Base-by-base conservation (phyloP, 164 flowering plant species). In the Magnolia sinica region DNA sequence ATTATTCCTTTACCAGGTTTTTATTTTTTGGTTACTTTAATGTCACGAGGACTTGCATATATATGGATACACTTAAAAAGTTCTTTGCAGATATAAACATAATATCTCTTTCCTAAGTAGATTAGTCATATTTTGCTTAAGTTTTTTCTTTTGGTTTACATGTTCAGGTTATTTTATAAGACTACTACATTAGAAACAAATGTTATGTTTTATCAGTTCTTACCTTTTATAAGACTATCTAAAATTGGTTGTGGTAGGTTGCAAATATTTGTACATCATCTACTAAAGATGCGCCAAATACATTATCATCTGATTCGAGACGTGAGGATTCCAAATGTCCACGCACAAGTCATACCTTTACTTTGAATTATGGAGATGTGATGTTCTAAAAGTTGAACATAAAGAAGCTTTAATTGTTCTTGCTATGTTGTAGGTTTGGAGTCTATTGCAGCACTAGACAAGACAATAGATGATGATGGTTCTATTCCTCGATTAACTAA, bases 361-460 rank as follows among this genome's bases (percentile, higher is more conserved):
- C 99, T 64, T 77, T 96, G 78, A 94, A 82, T 84, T 96, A 92
- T 82, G 85, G 95, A 70, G 98, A 91, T 66, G 99, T 16, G 99
- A 97, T 77, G 99, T 96, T 78, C 69, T 96, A 45, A 96, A 96
- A 85, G 97, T 97, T 85, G 98, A 98, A 27, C 98, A 96, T 73
- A 92, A 98, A 19, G 99, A 96, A 87, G 98, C 97, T 75, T 88
- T 98, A 68, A 94, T 91, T 61, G 99, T 91, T 86, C 97, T 96
- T 73, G 82, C 98, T 7, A 64, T 88, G 80, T 81, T 96, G 97
- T 97, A 80, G 97, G 99, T 27, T 82, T 91, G 45, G 90, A 87
- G 0, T 97, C 98, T 80, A 98, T 27, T 27, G 29, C 29, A 27
- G 29, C 29, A 27, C 29, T 27, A 27, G 29, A 27, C 29, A 27